Evolutionary conservation across 2,329 filamentous ascomycete species (phyloP).

Genomic region (Colletotrichum noveboracense): DNA sequence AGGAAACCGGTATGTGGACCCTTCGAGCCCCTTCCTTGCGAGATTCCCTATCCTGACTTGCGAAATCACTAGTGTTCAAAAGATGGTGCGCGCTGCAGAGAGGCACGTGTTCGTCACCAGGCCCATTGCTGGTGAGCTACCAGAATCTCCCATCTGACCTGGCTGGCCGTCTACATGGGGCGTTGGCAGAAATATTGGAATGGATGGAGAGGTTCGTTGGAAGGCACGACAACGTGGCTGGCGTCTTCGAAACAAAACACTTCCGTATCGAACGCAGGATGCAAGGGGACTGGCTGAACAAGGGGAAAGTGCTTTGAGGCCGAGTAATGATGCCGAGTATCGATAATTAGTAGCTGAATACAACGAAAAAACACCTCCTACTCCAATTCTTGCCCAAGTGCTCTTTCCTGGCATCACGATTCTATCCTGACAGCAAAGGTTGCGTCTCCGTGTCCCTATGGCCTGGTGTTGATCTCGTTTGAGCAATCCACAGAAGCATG

Average conservation of each 20-base stretch:
- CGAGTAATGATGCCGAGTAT: neutral
- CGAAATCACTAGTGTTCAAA: neutral
- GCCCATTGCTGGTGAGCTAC: neutral
- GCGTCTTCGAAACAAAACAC: neutral
- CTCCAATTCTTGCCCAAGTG: neutral
- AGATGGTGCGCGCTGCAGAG: neutral
- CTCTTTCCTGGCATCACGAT: neutral
- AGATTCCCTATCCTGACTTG: neutral
- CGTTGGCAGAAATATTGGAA: neutral
- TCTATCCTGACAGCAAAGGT: neutral
- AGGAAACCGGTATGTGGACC: rapidly evolving
- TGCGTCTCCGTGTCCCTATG: neutral
- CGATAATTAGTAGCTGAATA: neutral
- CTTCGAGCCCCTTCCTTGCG: neutral
- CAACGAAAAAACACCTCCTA: neutral
- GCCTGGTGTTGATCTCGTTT: neutral
- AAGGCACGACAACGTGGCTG: neutral
- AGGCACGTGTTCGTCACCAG: neutral
- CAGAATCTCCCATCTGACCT: neutral
- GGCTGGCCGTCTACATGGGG: neutral
- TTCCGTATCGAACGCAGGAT: neutral
- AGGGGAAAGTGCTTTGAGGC: neutral
- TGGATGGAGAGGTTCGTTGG: neutral
- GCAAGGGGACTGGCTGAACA: rapidly evolving
- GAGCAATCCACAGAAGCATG: neutral